Conservation (phyloP, 768 basidiomycete genomes). For the Lentinula sp. region DNA sequence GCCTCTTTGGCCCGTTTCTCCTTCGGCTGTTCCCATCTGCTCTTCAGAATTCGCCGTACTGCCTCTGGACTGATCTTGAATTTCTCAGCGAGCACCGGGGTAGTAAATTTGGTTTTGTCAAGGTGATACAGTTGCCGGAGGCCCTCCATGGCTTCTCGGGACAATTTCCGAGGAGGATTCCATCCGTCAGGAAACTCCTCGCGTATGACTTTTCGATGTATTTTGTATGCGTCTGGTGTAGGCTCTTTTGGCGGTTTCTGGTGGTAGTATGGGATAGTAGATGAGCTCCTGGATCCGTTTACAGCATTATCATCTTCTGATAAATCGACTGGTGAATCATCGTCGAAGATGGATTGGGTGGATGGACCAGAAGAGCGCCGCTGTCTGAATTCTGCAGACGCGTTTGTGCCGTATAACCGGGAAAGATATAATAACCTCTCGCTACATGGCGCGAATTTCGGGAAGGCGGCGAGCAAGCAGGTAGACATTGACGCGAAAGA, state of each 20-base stretch:
- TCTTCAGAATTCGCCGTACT: slow-evolving; percentile 72
- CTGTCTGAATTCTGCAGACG: slow-evolving; percentile 18
- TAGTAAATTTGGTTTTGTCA: slow-evolving; percentile 60
- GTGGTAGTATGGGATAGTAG: slow-evolving; percentile 25
- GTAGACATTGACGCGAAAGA: background rate
- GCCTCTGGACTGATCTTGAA: slow-evolving; percentile 82
- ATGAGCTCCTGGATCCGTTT: slow-evolving; percentile 32
- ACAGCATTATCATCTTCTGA: slow-evolving; percentile 47
- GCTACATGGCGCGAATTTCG: slow-evolving; percentile 1
- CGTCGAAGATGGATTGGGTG: slow-evolving; percentile 41
- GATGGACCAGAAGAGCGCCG: slow-evolving; percentile 32
- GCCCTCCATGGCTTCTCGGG: slow-evolving; percentile 80
- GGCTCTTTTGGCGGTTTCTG: slow-evolving; percentile 31
- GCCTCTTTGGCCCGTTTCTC: slow-evolving; percentile 45
- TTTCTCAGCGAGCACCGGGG: slow-evolving; percentile 62
- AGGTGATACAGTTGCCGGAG: slow-evolving; percentile 59
- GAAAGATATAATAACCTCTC: background rate
- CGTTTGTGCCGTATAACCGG: background rate
- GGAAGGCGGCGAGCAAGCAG: background rate
- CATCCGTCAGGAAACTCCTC: slow-evolving; percentile 61
- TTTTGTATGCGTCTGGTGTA: slow-evolving; percentile 43
- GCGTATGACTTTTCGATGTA: slow-evolving; percentile 46
- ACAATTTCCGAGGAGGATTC: slow-evolving; percentile 75
- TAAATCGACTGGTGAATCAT: slow-evolving; percentile 38
- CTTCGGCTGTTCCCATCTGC: slow-evolving; percentile 59